Evolutionary conservation across 257 asterid species (phyloP), one percentile per base, ranked within the genome.

Genomic region (Prunella vulgaris): DNA sequence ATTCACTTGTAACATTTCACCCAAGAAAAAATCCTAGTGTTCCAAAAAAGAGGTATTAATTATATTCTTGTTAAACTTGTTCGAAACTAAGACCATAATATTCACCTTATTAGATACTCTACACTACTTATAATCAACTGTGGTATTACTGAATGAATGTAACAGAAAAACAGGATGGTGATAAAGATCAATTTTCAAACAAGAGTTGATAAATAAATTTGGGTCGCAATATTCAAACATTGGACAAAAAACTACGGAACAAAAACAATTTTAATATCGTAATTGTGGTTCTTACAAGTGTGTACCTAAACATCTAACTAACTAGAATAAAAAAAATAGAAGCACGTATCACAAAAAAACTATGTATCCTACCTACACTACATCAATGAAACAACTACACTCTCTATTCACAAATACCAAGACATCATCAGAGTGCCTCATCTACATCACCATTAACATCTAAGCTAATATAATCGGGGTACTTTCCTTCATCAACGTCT

Each of bases 381-480:
- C 4, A 70, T 48, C 54, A 5, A 14, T 12, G 63, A 78, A 69
- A 25, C 73, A 54, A 67, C 42, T 18, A 40, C 48, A 25, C 68
- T 28, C 27, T 30, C 66, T 74, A 54, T 81, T 84, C 24, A 82
- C 52, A 78, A n/a, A 65, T 78, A 32, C 75, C 82, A 42, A 33
- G 57, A 61, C 79, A 79, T 13, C 61, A 25, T 72, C 81, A 42
- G 32, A 61, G 46, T 13, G 64, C 38, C 18, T 32, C 58, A 48
- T 66, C 76, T 69, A 35, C 62, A 62, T 80, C 89, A 10, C 6
- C 89, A 7, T 79, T 51, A 51, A 71, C 76, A 32, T 70, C 93
- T 80, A 93, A 81, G 74, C 96, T 78, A 79, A 93, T 89, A 76
- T 69, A 93, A 77, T 88, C 99, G 3, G 79, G 90, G 53, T 66